Evolutionary conservation across 2,329 filamentous ascomycete genomes (phyloP).

Genomic region (Botrytis hyacinthi): DNA sequence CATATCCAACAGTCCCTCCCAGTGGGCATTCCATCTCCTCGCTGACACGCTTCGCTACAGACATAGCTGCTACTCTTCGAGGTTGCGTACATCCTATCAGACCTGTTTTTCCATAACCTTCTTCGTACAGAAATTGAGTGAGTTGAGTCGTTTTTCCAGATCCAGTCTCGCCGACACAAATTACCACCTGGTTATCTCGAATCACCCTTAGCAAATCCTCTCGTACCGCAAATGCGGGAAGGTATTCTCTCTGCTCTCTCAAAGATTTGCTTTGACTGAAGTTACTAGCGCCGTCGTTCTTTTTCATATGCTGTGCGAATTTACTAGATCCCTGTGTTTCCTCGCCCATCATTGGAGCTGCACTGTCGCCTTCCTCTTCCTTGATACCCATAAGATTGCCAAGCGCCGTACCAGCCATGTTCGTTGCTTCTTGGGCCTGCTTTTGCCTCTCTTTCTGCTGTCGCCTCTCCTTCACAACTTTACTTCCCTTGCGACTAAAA

Average conservation of each 20-base stretch:
- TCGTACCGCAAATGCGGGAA: slow-evolving; percentile 93
- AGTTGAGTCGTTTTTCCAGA: slow-evolving; percentile 97
- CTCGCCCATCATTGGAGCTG: slow-evolving; percentile 71
- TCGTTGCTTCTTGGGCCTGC: slow-evolving; percentile 93
- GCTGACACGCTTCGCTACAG: slow-evolving; percentile 94
- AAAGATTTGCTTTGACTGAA: slow-evolving; percentile 93
- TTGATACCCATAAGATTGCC: slow-evolving; percentile 96
- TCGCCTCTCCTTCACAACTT: slow-evolving; percentile 84
- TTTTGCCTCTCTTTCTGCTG: slow-evolving; percentile 92
- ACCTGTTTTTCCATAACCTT: slow-evolving; percentile 83
- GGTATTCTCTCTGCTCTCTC: slow-evolving; percentile 84
- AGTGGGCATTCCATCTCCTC: slow-evolving; percentile 97
- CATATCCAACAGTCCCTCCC: slow-evolving; percentile 86
- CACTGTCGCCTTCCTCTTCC: slow-evolving; percentile 89
- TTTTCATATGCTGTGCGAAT: slow-evolving; percentile 88
- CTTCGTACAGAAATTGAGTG: slow-evolving; percentile 93
- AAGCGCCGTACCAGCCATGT: slow-evolving; percentile 83
- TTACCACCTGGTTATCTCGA: slow-evolving; percentile 93
- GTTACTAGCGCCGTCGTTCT: slow-evolving; percentile 77
- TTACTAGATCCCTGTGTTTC: slow-evolving; percentile 67
- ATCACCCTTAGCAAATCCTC: slow-evolving; percentile 91
- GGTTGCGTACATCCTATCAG: slow-evolving; percentile 97
- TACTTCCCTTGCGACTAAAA: slow-evolving; percentile 92
- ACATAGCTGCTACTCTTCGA: slow-evolving; percentile 96
- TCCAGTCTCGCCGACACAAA: slow-evolving; percentile 95